Evolutionary conservation across 2,329 filamentous ascomycete species (phyloP), one percentile per base, ranked within the genome.

Genomic region (Clonostachys byssicola): DNA sequence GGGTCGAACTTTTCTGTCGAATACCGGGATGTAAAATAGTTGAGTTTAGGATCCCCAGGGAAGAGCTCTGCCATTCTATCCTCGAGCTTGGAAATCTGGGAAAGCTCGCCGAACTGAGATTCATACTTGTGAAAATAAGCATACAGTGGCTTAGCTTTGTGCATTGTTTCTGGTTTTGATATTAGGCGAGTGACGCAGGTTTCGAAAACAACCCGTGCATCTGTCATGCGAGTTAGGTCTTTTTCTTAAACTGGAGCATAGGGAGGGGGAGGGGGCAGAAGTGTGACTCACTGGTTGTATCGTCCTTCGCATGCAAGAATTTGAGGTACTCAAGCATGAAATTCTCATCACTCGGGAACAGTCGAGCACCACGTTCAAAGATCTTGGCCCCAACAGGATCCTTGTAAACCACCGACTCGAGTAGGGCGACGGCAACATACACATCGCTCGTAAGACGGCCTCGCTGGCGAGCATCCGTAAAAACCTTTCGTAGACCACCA

Each of bases 301-400:
- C 94, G 57, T 95, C 92, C 62, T 89, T 90, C 12, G 88, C 86
- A 58, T 97, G 88, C 50, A 99, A 73, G 66, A 96, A 94, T 71
- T 96, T 96, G 57, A 99, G 77, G 65, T 99, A 97, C 66, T 97
- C 92, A 45, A 99, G 78, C 52, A 95, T 90, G 67, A 97, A 97
- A 49, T 84, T 78, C 63, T 96, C 92, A 59, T 97, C 92, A 43
- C 95, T 89, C 0, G 92, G 92, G 61, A 97, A 99, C 12, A 99
- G 75, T 60, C 90, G 94, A 53, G 92, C 85, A 17, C 94, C 94
- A 42, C 92, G 87, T 63, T 99, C 94, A 55, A 97, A 95, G 50
- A 99, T 97, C 70, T 94, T 96, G 40, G 88, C 89, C 2, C 92
- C 92, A 1, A 94, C 89, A 1, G 86, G 81, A 58, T 97, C 94